Conservation (phyloP, 192 early-diverging fungal species). For the Chytriomyces hyalinus region DNA sequence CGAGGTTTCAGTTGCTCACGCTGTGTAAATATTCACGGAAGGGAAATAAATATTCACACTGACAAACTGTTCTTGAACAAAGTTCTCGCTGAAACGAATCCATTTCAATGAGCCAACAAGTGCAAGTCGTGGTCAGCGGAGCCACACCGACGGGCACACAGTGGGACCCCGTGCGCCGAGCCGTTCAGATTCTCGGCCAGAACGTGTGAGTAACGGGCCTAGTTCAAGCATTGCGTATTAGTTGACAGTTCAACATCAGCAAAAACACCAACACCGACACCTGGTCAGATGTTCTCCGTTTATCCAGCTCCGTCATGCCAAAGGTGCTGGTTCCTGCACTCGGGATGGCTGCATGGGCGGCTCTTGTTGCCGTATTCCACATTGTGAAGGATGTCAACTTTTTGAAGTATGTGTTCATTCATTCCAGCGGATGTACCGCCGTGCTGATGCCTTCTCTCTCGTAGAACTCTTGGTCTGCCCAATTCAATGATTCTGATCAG, state of each 20-base stretch:
- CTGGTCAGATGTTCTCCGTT: slow-evolving; percentile 13
- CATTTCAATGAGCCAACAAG: no score
- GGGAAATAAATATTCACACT: no score
- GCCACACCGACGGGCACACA: not conserved
- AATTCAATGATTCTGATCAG: slow-evolving; percentile 47
- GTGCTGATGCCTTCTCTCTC: not conserved
- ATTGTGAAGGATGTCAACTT: slow-evolving; percentile 11
- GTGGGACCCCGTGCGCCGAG: not conserved
- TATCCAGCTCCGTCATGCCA: slow-evolving; percentile 25
- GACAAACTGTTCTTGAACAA: no score
- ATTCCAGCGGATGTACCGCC: no score
- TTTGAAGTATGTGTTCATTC: not conserved
- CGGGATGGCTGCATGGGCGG: slow-evolving; percentile 1
- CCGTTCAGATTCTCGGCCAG: not conserved
- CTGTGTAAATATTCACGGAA: no score
- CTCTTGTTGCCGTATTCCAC: slow-evolving; percentile 30
- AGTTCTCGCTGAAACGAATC: no score
- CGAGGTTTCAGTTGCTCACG: no score
- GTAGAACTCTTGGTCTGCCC: slow-evolving; percentile 24
- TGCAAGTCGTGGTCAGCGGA: not conserved
- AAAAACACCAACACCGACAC: not conserved
- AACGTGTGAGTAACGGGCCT: not conserved
- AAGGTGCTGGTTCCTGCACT: slow-evolving; percentile 7
- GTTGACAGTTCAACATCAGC: not conserved
- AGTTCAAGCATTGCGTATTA: not conserved